Evolutionary conservation across 306 rosid species (phyloP).

Genomic region (Parietaria judaica): DNA sequence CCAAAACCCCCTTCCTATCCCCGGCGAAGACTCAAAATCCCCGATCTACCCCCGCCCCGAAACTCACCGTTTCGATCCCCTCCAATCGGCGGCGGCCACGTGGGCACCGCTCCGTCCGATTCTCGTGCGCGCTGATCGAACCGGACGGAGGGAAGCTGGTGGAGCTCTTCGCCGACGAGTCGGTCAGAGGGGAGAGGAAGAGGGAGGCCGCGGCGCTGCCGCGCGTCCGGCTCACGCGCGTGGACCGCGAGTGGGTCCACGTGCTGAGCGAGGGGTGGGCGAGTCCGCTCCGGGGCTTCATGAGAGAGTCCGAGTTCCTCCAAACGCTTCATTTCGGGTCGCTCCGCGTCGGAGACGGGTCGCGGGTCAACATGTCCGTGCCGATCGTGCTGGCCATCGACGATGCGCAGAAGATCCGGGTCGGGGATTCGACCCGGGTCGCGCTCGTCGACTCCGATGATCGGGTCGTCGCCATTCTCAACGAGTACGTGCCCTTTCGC

Average conservation of each 20-base stretch:
- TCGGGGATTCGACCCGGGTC: slow-evolving; percentile 59
- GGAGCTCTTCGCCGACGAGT: slow-evolving; percentile 62
- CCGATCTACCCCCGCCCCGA: slow-evolving; percentile 40
- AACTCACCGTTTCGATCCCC: slow-evolving; percentile 16
- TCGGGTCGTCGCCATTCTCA: slow-evolving; percentile 67
- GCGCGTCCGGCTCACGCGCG: slow-evolving; percentile 49
- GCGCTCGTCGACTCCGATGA: slow-evolving; percentile 65
- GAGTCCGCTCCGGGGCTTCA: slow-evolving; percentile 79
- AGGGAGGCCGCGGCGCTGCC: slow-evolving; percentile 62
- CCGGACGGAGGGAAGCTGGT: slow-evolving; percentile 90
- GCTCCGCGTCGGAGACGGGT: slow-evolving; percentile 70
- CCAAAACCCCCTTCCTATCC: slow-evolving; percentile 35
- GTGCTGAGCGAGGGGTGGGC: slow-evolving; percentile 99
- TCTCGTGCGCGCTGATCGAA: slow-evolving; percentile 69
- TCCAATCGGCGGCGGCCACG: slow-evolving; percentile 7
- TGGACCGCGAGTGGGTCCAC: slow-evolving; percentile 82
- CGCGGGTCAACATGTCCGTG: slow-evolving; percentile 84
- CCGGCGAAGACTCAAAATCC: slow-evolving; percentile 21
- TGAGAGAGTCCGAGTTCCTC: slow-evolving; percentile 99
- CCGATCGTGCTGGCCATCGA: slow-evolving; percentile 88
- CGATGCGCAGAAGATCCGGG: slow-evolving; percentile 61
- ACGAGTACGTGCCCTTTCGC: slow-evolving; percentile 43
- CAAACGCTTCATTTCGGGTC: slow-evolving; percentile 99
- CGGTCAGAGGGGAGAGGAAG: slow-evolving; percentile 39
- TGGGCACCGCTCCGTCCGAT: slow-evolving; percentile 20